Percentiles rank a stretch among this genome's conserved stretches.
Conservation (phyloP, 169 alveolate species). For the Plasmodium cynomolgi region DNA sequence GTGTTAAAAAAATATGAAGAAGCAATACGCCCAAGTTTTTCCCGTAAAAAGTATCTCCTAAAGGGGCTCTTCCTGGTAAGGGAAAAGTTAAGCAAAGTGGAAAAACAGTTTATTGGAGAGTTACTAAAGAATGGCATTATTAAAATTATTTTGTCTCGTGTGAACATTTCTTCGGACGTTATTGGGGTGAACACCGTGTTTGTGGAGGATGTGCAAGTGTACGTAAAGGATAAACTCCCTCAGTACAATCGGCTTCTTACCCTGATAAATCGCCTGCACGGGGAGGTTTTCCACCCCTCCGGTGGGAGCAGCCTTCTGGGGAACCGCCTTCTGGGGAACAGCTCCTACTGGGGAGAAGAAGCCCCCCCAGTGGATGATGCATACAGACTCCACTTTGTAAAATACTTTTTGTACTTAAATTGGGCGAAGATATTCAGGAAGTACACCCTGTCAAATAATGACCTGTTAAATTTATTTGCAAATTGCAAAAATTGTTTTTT, state of each 20-base stretch:
- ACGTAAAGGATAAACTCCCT: not conserved
- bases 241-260: constrained; percentile 21
- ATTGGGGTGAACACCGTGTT: constrained; percentile 23
- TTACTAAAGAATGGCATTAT: constrained; percentile 41
- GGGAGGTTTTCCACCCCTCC: not conserved
- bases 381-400: constrained; percentile 57
- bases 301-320: not conserved
- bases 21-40: not conserved
- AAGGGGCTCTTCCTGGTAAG: constrained; percentile 37
- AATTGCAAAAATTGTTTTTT: constrained; percentile 43
- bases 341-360: not conserved
- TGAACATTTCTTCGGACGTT: constrained; percentile 33
- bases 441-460: constrained; percentile 60
- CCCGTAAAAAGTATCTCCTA: constrained; percentile 12
- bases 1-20: constrained; percentile 19
- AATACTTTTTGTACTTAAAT: constrained; percentile 64
- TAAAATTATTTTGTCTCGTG: constrained; percentile 39
- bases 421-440: constrained; percentile 30
- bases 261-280: constrained; percentile 28
- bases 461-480: constrained; percentile 29
- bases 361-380: constrained; percentile 11
- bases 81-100: not conserved
- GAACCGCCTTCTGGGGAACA: not conserved
- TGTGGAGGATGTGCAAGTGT: constrained; percentile 40
- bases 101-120: not conserved